Evolutionary conservation across 345 rosid genomes (phyloP).

Genomic region (Nephelium lappaceum): DNA sequence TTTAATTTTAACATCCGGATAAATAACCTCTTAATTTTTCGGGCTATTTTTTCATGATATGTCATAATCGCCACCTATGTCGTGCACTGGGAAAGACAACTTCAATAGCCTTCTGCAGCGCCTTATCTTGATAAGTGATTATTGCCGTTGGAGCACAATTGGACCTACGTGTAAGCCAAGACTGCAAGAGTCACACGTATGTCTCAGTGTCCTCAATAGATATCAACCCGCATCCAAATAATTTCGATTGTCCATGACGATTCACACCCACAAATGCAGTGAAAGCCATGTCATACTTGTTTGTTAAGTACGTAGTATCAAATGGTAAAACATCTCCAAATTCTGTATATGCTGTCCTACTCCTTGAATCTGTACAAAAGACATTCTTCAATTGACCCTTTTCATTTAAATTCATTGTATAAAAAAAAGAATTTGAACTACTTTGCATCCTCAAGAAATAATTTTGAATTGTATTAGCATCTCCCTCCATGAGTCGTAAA

Average conservation of each 20-base stretch:
- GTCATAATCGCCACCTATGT: conserved; percentile 9
- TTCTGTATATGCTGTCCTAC: not conserved
- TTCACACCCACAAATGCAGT: conserved; percentile 1
- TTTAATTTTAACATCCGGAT: too few species aligned
- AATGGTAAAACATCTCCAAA: not conserved
- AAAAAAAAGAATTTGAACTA: not conserved
- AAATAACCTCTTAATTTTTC: not conserved
- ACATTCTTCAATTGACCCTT: not conserved
- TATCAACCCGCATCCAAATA: not conserved
- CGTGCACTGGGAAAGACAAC: not conserved
- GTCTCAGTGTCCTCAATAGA: not conserved
- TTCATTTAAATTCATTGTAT: not conserved
- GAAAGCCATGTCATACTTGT: not conserved
- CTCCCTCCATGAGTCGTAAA: not conserved
- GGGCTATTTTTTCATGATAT: conserved; percentile 4
- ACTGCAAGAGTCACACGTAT: too few species aligned
- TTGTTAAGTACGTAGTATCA: not conserved
- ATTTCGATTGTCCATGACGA: not conserved
- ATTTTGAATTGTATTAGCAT: not conserved
- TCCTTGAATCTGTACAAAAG: not conserved
- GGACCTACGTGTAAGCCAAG: not conserved
- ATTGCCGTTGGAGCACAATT: not conserved
- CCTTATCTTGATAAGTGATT: conserved; percentile 3
- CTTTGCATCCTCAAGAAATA: not conserved
- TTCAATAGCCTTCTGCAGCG: not conserved